These are phyloP conservation scores for Quercus engelmannii DNA, from an alignment of 306 rosid species.

Conservation along the genomic window DNA sequence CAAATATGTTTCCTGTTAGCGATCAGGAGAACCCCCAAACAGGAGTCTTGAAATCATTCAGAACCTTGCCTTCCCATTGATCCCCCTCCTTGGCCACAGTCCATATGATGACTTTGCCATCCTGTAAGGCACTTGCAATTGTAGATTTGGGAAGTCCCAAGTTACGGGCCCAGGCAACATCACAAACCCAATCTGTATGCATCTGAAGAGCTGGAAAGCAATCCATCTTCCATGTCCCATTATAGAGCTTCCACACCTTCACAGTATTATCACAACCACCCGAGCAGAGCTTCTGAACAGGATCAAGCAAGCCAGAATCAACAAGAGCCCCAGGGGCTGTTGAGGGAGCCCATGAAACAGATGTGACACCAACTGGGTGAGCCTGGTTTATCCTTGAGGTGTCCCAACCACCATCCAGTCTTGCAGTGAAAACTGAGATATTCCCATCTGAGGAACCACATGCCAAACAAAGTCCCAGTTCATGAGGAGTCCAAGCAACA, in stretches of 20 bases:
- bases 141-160: constrained; percentile 85
- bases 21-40: constrained; percentile 87
- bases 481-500: constrained; percentile 91
- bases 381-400: constrained; percentile 66
- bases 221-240: constrained; percentile 86
- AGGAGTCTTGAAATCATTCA: constrained; percentile 71
- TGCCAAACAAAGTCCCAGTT: constrained; percentile 74
- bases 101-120: constrained; percentile 81
- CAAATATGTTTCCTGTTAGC: constrained; percentile 76
- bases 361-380: constrained; percentile 81
- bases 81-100: constrained; percentile 80
- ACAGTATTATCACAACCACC: constrained; percentile 90
- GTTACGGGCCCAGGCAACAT: constrained; percentile 89
- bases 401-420: constrained; percentile 82
- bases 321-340: constrained; percentile 74
- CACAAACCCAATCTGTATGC: constrained; percentile 89
- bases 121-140: constrained; percentile 80
- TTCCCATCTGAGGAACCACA: constrained; percentile 90
- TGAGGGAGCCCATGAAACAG: constrained; percentile 92
- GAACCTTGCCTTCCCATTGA: constrained; percentile 77
- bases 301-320: constrained; percentile 70
- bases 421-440: constrained; percentile 67
- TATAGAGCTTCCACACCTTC: constrained; percentile 70
- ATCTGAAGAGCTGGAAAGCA: constrained; percentile 81
- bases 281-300: constrained; percentile 80